Evolutionary conservation across 352 stramenopile species (phyloP), one percentile per base, ranked within the genome.

Genomic region (Peronosclerospora sorghi): DNA sequence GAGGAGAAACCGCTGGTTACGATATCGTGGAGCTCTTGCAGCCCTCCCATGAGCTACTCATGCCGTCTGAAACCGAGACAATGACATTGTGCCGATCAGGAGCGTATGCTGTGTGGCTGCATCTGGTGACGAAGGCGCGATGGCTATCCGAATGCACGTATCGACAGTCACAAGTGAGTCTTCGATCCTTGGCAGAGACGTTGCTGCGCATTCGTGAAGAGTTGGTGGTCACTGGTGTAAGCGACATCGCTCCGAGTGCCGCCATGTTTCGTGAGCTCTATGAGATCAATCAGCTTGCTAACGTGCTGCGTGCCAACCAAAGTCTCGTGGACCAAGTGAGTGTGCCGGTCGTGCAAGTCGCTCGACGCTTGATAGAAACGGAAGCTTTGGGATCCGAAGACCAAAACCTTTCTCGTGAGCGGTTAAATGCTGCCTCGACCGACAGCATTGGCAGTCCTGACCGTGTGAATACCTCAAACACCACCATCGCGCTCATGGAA

Each of bases 141-240:
- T 67, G 48, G 48, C 46, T 70, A 7, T 53, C 53, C 6, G 56
- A 61, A 10, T 70, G 60, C 46, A 51, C 20, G 4, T 67, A 62
- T 56, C 56, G 53, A 41, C 48, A 51, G 29, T 57, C 58, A 0
- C 44, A 59, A 10, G 43, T 29, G n/a, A 64, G 53, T 54, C 19
- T 64, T 19, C 44, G 60, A 10, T 63, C 56, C 6, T 30, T 70
- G 14, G 53, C 36, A n/a, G 52, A 70, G 23, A 70, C 56, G 2
- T 34, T 66, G 30, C 38, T 64, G 10, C 45, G 35, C 0, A 53
- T 70, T 27, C 37, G 60, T 41, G 53, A 56, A 19, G 56, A 64
- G 24, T 45, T 66, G 12, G 20, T 42, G 12, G 26, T 18, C 10
- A 13, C 29, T 1, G 24, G 12, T 24, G 41, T 37, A 18, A 32